Base-by-base conservation (phyloP, 768 basidiomycete species). In the Fomitopsis serialis region DNA sequence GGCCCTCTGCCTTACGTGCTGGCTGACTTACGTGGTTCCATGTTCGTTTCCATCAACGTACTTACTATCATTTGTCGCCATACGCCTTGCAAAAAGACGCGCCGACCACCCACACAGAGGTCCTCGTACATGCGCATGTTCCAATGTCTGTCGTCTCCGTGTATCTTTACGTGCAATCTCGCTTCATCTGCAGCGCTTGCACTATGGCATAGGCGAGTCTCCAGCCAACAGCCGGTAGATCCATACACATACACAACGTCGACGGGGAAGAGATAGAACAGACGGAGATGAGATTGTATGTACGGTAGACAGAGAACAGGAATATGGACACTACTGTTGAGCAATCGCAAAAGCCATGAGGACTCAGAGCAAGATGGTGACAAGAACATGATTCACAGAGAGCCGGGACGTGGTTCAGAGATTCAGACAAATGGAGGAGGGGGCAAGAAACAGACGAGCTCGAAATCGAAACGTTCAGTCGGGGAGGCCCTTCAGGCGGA, bases 241-340 rank as follows among this genome's bases (percentile, higher is more conserved):
- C 58, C 55, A 50, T 62, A 62, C 54, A 59, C 57, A 56, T 63
- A 63, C 63, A 65, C 56, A 56, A 57, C 57, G 54, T 47, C 48
- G 54, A 62, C 45, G 56, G 54, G 59, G 35, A 55, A 37, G 52
- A 50, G 49, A n/a, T 32, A 11, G 29, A 32, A 32, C 29, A 56
- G 58, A 59, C 55, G 56, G 54, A 52, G 52, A 55, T 54, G 58
- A 54, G 57, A 58, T 45, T 50, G 25, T 50, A 21, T 10, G 27
- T 24, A 47, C 24, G 37, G 11, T 42, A 11, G 50, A 54, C 43
- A 52, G 32, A 51, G 43, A 54, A 24, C 37, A 53, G 25, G 52
- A 42, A 55, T 29, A 51, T 42, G 50, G 46, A 59, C 48, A 51
- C 24, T 45, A 52, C n/a, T n/a, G n/a, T 40, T 43, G 53, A 50